Conservation (phyloP, 352 stramenopile species). For the Lagenidium sp. region DNA sequence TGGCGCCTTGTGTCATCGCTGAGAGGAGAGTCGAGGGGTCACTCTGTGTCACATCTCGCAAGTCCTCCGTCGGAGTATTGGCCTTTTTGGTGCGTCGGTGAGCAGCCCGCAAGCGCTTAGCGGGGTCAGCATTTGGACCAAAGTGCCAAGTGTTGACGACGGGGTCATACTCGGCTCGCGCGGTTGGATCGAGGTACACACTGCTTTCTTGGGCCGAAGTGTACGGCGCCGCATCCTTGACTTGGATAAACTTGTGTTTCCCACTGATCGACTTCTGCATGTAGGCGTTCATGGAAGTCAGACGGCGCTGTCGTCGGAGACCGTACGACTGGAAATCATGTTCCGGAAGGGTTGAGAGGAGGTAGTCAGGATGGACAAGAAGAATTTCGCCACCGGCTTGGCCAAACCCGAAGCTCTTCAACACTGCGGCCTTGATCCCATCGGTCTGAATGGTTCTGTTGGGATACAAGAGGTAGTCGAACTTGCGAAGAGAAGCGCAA, state of each 20-base stretch:
- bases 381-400: constrained; percentile 67
- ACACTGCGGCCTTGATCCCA: constrained; percentile 67
- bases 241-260: constrained; percentile 65
- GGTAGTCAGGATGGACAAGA: constrained; percentile 65
- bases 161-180: constrained; percentile 66
- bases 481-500: constrained; percentile 51
- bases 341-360: constrained; percentile 43
- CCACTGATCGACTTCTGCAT: constrained; percentile 63
- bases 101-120: constrained; percentile 30
- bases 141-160: constrained; percentile 68
- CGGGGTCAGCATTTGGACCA: constrained; percentile 29
- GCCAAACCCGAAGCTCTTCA: constrained; percentile 85
- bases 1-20: constrained; percentile 44
- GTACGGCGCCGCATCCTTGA: constrained; percentile 82
- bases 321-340: constrained; percentile 51
- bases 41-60: neutral
- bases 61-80: constrained; percentile 1
- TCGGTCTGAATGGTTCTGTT: constrained; percentile 72
- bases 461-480: constrained; percentile 72
- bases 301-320: constrained; percentile 39
- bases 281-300: constrained; percentile 71
- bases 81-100: neutral
- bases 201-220: constrained; percentile 68
- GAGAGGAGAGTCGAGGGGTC: constrained; percentile 41
- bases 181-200: constrained; percentile 79